Base-by-base conservation (phyloP, 2,329 filamentous ascomycete species). In the Botrytis pseudocinerea region DNA sequence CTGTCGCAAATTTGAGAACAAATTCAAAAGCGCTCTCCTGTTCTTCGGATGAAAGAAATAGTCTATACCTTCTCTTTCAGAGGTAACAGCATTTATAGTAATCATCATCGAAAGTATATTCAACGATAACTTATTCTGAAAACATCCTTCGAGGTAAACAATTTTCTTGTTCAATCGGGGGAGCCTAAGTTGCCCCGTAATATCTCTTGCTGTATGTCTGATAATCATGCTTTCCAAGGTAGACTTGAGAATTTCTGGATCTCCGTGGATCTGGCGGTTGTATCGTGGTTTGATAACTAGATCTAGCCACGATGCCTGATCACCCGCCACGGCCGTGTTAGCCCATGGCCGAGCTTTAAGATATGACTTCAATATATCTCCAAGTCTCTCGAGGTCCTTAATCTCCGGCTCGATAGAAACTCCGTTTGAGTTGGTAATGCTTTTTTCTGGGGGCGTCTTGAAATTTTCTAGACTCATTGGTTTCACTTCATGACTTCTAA, bases 1-100 rank as follows among this genome's bases (percentile, higher is more conserved):
- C 79, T 96, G 92, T 28, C 93, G 89, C 62, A 97, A 82, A 78
- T 98, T 97, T 72, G 87, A 87, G 7, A 97, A 91, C 2, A 97
- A 84, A 70, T 89, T 85, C 40, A 90, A 83, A 20, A 97, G 84
- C 57, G 87, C 86, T 75, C 90, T 91, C 44, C 88, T 84, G 77
- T 95, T 95, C 20, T 87, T 89, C 0, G 89, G 87, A 78, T 97
- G 92, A 78, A 98, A 98, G 76, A 98, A 91, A 80, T 97, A 98
- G 80, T 98, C 95, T 72, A 88, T 85, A 78, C 95, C 95, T 0
- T 88, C 90, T 18, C 95, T 86, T 79, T 98, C 93, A 8, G 94
- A 97, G 38, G 95, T 95, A 0, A 98, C 90, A 0, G 94, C 90
- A 79, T 98, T 98, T 76, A 93, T 91, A 2, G 93, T 91, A 64